Conservation (phyloP, 306 rosid genomes). For the Oxytropis ochrocephala region DNA sequence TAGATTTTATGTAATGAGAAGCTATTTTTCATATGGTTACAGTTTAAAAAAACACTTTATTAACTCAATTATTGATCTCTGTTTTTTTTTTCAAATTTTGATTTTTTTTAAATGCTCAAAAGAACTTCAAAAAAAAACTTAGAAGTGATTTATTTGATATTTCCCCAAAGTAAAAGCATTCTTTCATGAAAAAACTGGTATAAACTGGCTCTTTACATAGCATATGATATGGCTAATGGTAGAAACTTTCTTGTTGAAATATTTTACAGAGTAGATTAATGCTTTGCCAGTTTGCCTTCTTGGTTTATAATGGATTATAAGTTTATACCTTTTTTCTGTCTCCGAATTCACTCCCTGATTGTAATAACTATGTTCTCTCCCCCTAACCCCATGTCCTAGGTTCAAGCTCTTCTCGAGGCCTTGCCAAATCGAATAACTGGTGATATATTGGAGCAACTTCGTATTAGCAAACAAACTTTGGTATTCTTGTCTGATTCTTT, state of each 20-base stretch:
- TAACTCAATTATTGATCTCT: neutral
- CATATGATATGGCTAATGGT: neutral
- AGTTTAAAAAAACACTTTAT: neutral
- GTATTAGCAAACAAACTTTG: conserved; percentile 96
- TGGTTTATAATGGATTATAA: neutral
- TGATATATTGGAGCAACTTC: conserved; percentile 87
- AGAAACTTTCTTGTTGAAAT: neutral
- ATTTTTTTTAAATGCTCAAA: neutral
- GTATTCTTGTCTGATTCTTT: conserved; percentile 33
- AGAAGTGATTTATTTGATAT: neutral
- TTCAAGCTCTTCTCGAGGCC: conserved; percentile 74
- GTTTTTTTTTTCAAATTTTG: neutral
- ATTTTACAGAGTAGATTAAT: neutral
- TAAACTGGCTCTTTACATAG: neutral
- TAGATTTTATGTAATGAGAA: neutral
- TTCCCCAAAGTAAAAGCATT: neutral
- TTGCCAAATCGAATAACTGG: conserved; percentile 88
- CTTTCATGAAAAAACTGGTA: neutral
- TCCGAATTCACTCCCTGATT: neutral
- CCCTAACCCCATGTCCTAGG: conserved; percentile 40
- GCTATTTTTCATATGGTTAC: neutral
- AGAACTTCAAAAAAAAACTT: neutral
- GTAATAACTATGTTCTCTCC: conserved; percentile 10
- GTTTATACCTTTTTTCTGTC: conserved; percentile 4
- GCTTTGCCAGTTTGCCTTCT: conserved; percentile 2